Evolutionary conservation across 2,329 filamentous ascomycete species (phyloP), one percentile per base, ranked within the genome.

Genomic region (Trichophyton rubrum): DNA sequence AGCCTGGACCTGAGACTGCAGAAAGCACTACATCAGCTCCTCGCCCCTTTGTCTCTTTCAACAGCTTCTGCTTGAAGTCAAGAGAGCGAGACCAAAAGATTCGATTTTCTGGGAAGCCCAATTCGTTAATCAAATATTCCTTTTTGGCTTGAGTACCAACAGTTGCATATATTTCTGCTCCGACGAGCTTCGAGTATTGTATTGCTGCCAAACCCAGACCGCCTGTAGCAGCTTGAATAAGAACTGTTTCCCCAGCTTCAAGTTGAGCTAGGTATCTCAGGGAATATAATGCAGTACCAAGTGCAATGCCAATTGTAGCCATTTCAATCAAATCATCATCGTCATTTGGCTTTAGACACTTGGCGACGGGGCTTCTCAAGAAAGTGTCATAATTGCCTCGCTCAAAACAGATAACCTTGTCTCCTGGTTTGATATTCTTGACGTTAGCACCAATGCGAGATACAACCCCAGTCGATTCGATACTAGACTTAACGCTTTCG

Each of bases 191-290:
- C 8, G 40, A 11, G 3, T 43, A 43, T 43, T 43, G 40, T 43
- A 67, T 64, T 17, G 66, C 62, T 3, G 64, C 65, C 56, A 63
- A 63, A 22, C 64, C 64, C 5, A 63, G 61, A 17, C 51, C 62
- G 11, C 66, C 63, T 7, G 60, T 56, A 6, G 58, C 64, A 24
- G 59, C 57, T 55, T 66, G 65, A 33, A 67, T 66, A 3, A 67
- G 61, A 51, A 67, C 60, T 11, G 47, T 61, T 40, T 67, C 61
- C 8, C 60, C 64, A 11, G 43, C 40, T 43, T 59, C 30, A 13
- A 66, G 49, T 27, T 55, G 45, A 3, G 56, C 66, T n/a, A 64
- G 40, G 7, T 66, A 38, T 7, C 57, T 35, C 8, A 67, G 49
- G 7, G 61, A 59, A 43, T 66, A 57, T 7, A 59, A 33, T 24